phyloP scores from a whole-genome alignment of 2,329 filamentous ascomycete species.

The Mollisiaceae sp. region DNA sequence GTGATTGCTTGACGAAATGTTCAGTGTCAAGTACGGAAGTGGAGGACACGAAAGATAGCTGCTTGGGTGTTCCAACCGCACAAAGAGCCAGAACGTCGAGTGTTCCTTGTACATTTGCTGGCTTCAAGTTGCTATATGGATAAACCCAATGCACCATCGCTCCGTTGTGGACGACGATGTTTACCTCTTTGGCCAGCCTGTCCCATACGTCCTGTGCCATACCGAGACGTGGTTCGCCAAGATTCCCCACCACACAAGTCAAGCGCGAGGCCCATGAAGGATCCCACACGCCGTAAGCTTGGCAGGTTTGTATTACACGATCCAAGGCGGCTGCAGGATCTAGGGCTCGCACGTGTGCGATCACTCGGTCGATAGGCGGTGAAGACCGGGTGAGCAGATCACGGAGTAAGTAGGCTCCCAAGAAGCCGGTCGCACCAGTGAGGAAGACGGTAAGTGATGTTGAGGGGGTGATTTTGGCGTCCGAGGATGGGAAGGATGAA shows the following conservation, averaged over 20 bases:
- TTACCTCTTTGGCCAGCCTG: slow-evolving; percentile 66
- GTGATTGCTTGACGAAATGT: slow-evolving; percentile 77
- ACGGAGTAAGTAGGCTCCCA: slow-evolving; percentile 79
- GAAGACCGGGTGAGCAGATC: slow-evolving; percentile 70
- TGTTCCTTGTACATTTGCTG: slow-evolving; percentile 81
- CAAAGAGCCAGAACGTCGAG: slow-evolving; percentile 79
- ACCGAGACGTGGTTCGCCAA: slow-evolving; percentile 75
- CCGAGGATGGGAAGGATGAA: slow-evolving; percentile 45
- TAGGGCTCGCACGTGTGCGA: slow-evolving; percentile 77
- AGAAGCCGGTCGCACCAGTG: slow-evolving; percentile 89
- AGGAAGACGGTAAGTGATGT: slow-evolving; percentile 69
- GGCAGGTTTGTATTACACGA: slow-evolving; percentile 69
- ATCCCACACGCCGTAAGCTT: slow-evolving; percentile 81
- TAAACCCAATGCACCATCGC: slow-evolving; percentile 83
- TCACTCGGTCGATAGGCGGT: slow-evolving; percentile 60
- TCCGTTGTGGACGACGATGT: slow-evolving; percentile 83
- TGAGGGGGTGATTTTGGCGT: slow-evolving; percentile 38
- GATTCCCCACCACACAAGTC: slow-evolving; percentile 72
- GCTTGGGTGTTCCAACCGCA: slow-evolving; percentile 77
- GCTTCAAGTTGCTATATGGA: slow-evolving; percentile 73
- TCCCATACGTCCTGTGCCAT: slow-evolving; percentile 71
- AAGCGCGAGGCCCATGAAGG: slow-evolving; percentile 70
- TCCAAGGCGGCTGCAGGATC: slow-evolving; percentile 63
- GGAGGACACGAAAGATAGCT: slow-evolving; percentile 80
- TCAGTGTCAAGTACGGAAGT: slow-evolving; percentile 83